Percentiles rank a stretch among this genome's conserved stretches.
These are phyloP conservation scores for Thermomucor indicae-seudaticae DNA, from an alignment of 371 early-diverging fungal species.

Conservation along the genomic window DNA sequence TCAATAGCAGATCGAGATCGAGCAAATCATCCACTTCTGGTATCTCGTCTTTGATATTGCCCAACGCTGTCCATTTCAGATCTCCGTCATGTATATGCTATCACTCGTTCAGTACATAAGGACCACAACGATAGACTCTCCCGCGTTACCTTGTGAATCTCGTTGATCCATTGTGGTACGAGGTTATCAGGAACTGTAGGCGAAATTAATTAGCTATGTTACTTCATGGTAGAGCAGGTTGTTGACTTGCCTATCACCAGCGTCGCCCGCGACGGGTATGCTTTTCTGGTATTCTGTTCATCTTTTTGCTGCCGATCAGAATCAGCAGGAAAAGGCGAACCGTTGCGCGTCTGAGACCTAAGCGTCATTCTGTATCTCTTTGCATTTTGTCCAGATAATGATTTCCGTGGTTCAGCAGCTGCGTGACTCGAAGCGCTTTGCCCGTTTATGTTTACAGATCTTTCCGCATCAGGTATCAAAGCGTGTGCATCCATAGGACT, in stretches of 20 bases:
- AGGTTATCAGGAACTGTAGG: constrained; percentile 69
- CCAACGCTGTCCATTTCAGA: constrained; percentile 41
- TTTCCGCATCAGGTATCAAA: too few species aligned
- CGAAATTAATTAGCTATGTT: background rate
- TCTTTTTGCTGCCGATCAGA: too few species aligned
- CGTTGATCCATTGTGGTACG: constrained; percentile 69
- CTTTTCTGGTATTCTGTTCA: too few species aligned
- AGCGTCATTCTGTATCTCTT: too few species aligned
- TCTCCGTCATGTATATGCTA: constrained; percentile 53
- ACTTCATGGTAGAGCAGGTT: background rate
- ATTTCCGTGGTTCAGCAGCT: too few species aligned
- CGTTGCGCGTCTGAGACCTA: too few species aligned
- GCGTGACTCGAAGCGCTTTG: too few species aligned
- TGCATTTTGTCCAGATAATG: too few species aligned
- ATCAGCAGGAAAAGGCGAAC: too few species aligned
- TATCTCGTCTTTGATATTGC: constrained; percentile 37
- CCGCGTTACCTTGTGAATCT: constrained; percentile 56
- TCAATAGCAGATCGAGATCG: constrained; percentile 60
- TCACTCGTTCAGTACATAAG: background rate
- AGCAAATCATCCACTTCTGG: constrained; percentile 45
- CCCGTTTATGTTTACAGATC: too few species aligned
- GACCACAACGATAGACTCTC: background rate
- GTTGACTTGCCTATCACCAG: constrained; percentile 48
- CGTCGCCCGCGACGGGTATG: constrained; percentile 42
- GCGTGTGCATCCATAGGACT: too few species aligned